phyloP scores from a whole-genome alignment of 2,329 filamentous ascomycete species.

The Penicillium sumatraense region DNA sequence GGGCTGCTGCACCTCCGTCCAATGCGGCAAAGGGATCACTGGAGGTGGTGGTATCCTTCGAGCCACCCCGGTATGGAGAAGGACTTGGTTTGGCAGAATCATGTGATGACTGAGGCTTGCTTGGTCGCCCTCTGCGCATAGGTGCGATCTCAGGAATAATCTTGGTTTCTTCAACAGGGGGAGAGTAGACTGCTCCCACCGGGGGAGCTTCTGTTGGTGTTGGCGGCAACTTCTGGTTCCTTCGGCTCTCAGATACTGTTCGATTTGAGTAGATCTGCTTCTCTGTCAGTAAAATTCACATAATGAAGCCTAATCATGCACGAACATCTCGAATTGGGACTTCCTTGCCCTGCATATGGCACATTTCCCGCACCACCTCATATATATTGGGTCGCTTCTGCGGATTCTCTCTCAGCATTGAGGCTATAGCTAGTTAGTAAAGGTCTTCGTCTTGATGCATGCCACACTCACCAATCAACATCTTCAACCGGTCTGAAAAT shows the following conservation, averaged over 20 bases:
- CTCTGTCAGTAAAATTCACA: constrained; percentile 13
- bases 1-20: constrained; percentile 65
- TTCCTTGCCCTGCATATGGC: constrained; percentile 83
- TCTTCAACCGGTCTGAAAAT: constrained; percentile 89
- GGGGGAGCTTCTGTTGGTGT: constrained; percentile 62
- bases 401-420: constrained; percentile 87
- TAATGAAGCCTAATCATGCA: constrained; percentile 15
- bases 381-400: constrained; percentile 87
- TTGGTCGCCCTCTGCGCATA: constrained; percentile 85
- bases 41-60: constrained; percentile 57
- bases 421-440: constrained; percentile 59
- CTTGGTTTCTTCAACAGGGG: constrained; percentile 71
- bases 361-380: constrained; percentile 84
- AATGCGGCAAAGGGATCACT: constrained; percentile 90
- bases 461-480: constrained; percentile 74
- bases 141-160: constrained; percentile 86
- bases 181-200: constrained; percentile 80
- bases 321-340: constrained; percentile 87
- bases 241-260: constrained; percentile 66
- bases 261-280: constrained; percentile 71
- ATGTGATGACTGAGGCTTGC: constrained; percentile 51
- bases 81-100: constrained; percentile 62
- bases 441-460: background rate
- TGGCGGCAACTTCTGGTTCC: constrained; percentile 63
- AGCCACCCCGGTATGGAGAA: constrained; percentile 67